phyloP scores from a whole-genome alignment of 148 eudicot genomes.

The Simmondsia chinensis region DNA sequence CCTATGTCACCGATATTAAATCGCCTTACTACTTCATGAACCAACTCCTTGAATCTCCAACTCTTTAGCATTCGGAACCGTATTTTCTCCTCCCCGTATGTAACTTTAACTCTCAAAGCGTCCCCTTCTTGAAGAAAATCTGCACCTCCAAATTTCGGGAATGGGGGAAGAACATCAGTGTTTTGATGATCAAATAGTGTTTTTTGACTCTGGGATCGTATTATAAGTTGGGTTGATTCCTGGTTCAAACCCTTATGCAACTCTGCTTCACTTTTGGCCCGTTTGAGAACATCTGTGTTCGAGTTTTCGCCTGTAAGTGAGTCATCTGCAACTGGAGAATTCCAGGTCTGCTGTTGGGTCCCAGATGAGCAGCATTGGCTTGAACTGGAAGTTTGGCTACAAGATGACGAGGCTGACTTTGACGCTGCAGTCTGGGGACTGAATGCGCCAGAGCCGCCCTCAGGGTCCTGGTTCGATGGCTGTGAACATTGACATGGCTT shows the following conservation, averaged over 20 bases:
- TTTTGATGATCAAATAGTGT: conserved; percentile 25
- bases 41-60: conserved; percentile 47
- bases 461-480: conserved; percentile 20
- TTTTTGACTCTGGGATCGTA: conserved; percentile 46
- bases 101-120: conserved; percentile 49
- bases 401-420: conserved; percentile 59
- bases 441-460: conserved; percentile 15
- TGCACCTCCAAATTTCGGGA: conserved; percentile 14
- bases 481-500: conserved; percentile 23
- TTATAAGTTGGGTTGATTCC: conserved; percentile 17
- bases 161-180: conserved; percentile 19
- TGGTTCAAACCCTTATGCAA: conserved; percentile 27
- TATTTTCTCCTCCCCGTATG: conserved; percentile 64
- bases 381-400: conserved; percentile 63
- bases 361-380: conserved; percentile 65
- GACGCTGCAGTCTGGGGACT: conserved; percentile 32
- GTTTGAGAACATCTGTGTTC: conserved; percentile 24
- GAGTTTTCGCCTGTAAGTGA: conserved; percentile 20
- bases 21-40: conserved; percentile 51
- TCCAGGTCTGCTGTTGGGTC: conserved; percentile 37
- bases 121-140: conserved; percentile 20
- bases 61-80: conserved; percentile 49
- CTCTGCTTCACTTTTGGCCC: conserved; percentile 52
- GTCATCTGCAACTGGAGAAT: conserved; percentile 24
- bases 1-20: conserved; percentile 49